phyloP scores from a whole-genome alignment of 768 basidiomycete species.

The Kwoniella botswanensis region DNA sequence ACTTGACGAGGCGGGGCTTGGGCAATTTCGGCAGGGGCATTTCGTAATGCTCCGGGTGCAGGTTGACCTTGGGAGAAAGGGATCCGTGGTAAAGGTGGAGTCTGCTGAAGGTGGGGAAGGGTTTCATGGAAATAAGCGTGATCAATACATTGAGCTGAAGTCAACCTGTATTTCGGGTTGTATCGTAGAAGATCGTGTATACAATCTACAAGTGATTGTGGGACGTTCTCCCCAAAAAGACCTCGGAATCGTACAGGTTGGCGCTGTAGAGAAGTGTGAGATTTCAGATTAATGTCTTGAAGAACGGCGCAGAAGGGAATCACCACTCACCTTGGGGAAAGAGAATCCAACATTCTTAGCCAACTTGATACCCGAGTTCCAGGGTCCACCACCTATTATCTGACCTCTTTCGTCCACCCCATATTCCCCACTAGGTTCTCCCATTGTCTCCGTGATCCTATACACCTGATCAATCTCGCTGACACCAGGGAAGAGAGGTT shows the following conservation, averaged over 20 bases:
- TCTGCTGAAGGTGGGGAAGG: slow-evolving; percentile 57
- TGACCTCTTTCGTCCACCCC: slow-evolving; percentile 73
- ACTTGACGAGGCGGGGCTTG: slow-evolving; percentile 40
- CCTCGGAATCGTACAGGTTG: slow-evolving; percentile 62
- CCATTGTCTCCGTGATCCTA: slow-evolving; percentile 88
- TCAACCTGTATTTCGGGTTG: slow-evolving; percentile 84
- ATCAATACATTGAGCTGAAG: slow-evolving; percentile 81
- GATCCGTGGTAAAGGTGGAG: slow-evolving; percentile 53
- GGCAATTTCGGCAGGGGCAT: slow-evolving; percentile 25
- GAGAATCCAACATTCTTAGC: slow-evolving; percentile 82
- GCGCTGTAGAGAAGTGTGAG: slow-evolving; percentile 44
- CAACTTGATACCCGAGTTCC: slow-evolving; percentile 84
- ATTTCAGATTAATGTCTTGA: not conserved
- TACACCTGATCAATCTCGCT: slow-evolving; percentile 91
- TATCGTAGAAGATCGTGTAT: slow-evolving; percentile 90
- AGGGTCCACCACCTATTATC: slow-evolving; percentile 81
- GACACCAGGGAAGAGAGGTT: slow-evolving; percentile 92
- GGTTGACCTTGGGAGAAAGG: slow-evolving; percentile 55
- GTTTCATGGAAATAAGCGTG: slow-evolving; percentile 87
- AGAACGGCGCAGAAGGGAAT: not conserved
- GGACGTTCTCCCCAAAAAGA: slow-evolving; percentile 78
- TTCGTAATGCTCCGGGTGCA: slow-evolving; percentile 23
- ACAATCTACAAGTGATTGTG: slow-evolving; percentile 82
- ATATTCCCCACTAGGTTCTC: slow-evolving; percentile 85
- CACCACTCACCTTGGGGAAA: slow-evolving; percentile 77